Conservation (phyloP, 331 rosid species). For the Quercus tomentella region DNA sequence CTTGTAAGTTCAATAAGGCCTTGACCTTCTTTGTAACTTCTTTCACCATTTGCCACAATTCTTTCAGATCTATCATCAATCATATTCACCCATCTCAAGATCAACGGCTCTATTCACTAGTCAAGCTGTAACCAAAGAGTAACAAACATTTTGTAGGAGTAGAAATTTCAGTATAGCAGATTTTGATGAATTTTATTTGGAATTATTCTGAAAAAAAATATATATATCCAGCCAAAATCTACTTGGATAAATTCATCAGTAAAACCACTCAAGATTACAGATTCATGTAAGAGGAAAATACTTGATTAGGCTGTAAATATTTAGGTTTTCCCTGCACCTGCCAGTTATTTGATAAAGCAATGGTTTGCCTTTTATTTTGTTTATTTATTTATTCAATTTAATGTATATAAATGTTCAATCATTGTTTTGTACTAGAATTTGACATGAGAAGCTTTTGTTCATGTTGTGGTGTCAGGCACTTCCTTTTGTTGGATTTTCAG, state of each 20-base stretch:
- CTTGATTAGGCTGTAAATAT: not conserved
- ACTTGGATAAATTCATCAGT: not conserved
- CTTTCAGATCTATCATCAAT: too few species aligned
- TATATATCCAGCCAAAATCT: not conserved
- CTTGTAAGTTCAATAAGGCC: too few species aligned
- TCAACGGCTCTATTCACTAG: too few species aligned
- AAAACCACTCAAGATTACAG: not conserved
- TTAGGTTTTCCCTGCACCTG: not conserved
- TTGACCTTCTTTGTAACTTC: too few species aligned
- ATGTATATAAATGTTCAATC: not conserved
- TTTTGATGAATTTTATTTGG: not conserved
- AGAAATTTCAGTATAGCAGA: not conserved
- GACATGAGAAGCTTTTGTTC: constrained; percentile 8
- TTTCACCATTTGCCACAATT: too few species aligned
- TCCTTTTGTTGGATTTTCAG: constrained; percentile 77
- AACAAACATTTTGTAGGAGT: not conserved
- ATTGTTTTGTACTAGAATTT: not conserved
- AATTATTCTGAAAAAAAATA: not conserved
- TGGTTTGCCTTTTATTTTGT: not conserved
- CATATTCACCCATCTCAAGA: too few species aligned
- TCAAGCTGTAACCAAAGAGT: not conserved
- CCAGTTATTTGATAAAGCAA: not conserved
- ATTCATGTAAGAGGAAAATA: not conserved
- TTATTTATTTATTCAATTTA: too few species aligned
- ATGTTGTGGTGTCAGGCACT: constrained; percentile 56